A percentile compares a stretch with the other conserved stretches of the same genome.
phyloP scores from a whole-genome alignment of 768 basidiomycete species.

The Leucocoprinus birnbaumii region DNA sequence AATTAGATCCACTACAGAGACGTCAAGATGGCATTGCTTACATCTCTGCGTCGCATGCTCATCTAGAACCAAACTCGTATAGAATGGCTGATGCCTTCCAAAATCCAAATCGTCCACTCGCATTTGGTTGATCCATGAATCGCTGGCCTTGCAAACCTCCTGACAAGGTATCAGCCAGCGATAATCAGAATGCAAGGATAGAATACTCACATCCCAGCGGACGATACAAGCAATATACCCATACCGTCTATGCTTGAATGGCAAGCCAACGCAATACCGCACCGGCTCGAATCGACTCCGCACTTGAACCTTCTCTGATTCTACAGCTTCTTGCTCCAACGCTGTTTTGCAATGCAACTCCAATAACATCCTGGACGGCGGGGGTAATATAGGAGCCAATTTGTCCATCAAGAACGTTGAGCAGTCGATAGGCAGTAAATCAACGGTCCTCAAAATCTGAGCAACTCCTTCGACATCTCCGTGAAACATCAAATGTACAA shows the following conservation, averaged over 20 bases:
- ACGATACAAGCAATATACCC: constrained; percentile 41
- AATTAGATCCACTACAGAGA: not conserved
- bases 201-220: constrained; percentile 45
- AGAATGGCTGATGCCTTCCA: constrained; percentile 50
- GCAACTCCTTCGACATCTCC: constrained; percentile 27
- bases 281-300: constrained; percentile 15
- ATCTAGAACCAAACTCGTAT: constrained; percentile 27
- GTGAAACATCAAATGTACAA: constrained; percentile 34
- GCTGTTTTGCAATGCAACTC: constrained; percentile 25
- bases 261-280: constrained; percentile 47
- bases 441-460: constrained; percentile 28
- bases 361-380: constrained; percentile 22
- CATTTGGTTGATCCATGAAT: constrained; percentile 44
- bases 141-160: constrained; percentile 34
- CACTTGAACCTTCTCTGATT: constrained; percentile 11
- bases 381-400: constrained; percentile 30
- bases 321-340: constrained; percentile 27
- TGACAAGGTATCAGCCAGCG: constrained; percentile 8
- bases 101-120: constrained; percentile 32
- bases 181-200: not conserved
- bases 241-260: constrained; percentile 37
- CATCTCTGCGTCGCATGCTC: constrained; percentile 34
- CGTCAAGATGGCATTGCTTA: constrained; percentile 18
- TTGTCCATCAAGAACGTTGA: constrained; percentile 36
- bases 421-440: constrained; percentile 39